Percentiles rank a stretch among this genome's conserved stretches.
Conservation (phyloP, 2,329 filamentous ascomycete genomes). For the Scolecobasidium constrictum region DNA sequence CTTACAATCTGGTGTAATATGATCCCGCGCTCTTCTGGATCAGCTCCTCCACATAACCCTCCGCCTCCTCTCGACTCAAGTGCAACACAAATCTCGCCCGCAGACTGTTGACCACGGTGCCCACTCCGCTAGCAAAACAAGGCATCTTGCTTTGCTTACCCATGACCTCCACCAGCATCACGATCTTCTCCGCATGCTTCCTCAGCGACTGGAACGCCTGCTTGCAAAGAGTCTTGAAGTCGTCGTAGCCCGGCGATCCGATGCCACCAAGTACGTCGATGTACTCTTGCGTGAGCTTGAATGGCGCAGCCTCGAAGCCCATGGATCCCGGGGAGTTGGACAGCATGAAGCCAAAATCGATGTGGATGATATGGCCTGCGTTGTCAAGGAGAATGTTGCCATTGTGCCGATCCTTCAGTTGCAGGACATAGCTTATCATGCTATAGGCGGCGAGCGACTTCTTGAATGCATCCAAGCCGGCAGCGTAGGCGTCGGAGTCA, state of each 20-base stretch:
- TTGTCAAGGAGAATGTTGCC: conserved; percentile 80
- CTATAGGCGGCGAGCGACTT: conserved; percentile 76
- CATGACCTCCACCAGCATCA: conserved; percentile 78
- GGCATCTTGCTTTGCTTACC: conserved; percentile 75
- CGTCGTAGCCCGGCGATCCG: conserved; percentile 57
- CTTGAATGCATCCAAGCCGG: conserved; percentile 68
- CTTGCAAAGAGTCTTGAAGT: conserved; percentile 72
- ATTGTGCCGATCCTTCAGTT: conserved; percentile 79
- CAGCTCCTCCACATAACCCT: conserved; percentile 72
- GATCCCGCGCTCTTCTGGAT: conserved; percentile 73
- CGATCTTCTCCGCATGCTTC: conserved; percentile 67
- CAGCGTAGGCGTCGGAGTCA: conserved; percentile 57
- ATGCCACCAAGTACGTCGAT: conserved; percentile 72
- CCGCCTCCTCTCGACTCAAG: conserved; percentile 70
- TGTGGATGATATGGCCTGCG: conserved; percentile 77
- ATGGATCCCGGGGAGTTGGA: conserved; percentile 77
- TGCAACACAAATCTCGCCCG: conserved; percentile 71
- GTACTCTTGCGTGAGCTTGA: conserved; percentile 79
- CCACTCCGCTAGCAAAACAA: conserved; percentile 66
- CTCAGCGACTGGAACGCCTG: conserved; percentile 74
- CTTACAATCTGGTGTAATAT: conserved; percentile 78
- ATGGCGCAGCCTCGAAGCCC: conserved; percentile 76
- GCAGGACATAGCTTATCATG: conserved; percentile 72
- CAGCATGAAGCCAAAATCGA: conserved; percentile 84
- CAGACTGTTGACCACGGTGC: conserved; percentile 57